A percentile compares a stretch with the other conserved stretches of the same genome.
Conservation (phyloP, 805 yeast genomes). For the Saturnispora silvae region DNA sequence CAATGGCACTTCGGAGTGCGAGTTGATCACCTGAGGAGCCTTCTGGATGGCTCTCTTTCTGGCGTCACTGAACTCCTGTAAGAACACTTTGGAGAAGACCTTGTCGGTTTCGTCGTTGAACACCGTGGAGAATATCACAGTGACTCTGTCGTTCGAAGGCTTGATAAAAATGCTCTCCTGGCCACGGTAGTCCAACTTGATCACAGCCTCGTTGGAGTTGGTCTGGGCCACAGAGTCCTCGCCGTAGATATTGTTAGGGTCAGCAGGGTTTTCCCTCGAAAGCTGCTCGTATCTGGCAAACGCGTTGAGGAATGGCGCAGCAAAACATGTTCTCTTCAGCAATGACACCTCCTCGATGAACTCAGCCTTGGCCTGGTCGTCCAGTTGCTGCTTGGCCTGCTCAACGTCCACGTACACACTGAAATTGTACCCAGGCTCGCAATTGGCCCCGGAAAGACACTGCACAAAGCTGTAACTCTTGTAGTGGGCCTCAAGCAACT, state of each 20-base stretch:
- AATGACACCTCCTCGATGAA: slow-evolving; percentile 59
- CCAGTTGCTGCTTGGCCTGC: slow-evolving; percentile 13
- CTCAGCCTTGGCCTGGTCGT: slow-evolving; percentile 37
- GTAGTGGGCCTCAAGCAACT: slow-evolving; percentile 43
- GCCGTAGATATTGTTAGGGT: slow-evolving; percentile 33
- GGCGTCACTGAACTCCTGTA: slow-evolving; percentile 93
- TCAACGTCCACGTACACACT: slow-evolving; percentile 57
- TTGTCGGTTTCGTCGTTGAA: slow-evolving; percentile 97
- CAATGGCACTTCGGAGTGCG: slow-evolving; percentile 85
- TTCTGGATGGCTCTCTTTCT: slow-evolving; percentile 92
- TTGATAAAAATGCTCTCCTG: slow-evolving; percentile 84
- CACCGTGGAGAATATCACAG: slow-evolving; percentile 88
- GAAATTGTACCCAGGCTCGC: slow-evolving; percentile 76
- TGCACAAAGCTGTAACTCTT: slow-evolving; percentile 30
- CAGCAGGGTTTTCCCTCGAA: slow-evolving; percentile 31
- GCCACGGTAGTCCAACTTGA: slow-evolving; percentile 78
- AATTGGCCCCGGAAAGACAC: slow-evolving; percentile 24
- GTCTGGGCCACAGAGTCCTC: slow-evolving; percentile 25
- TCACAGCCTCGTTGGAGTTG: slow-evolving; percentile 42
- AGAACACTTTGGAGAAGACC: slow-evolving; percentile 76
- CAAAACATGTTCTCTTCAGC: slow-evolving; percentile 77
- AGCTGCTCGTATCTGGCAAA: slow-evolving; percentile 68
- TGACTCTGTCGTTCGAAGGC: slow-evolving; percentile 92
- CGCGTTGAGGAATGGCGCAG: slow-evolving; percentile 87
- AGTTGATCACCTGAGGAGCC: slow-evolving; percentile 94